phyloP scores from a whole-genome alignment of 2,329 filamentous ascomycete species.

The Scedosporium minutisporum region DNA sequence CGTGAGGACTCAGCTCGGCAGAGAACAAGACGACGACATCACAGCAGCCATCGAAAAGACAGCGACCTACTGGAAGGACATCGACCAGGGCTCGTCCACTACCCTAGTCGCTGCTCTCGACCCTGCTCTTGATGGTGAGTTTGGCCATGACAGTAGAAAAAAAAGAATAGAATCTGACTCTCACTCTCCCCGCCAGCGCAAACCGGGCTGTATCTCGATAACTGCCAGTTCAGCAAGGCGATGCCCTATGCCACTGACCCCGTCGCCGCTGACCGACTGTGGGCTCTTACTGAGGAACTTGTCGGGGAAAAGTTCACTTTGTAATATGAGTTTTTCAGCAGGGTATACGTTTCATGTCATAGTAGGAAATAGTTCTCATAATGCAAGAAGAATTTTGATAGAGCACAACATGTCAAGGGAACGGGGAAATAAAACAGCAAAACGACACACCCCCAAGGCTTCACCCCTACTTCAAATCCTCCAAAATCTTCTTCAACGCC shows the following conservation, averaged over 20 bases:
- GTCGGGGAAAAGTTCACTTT: conserved; percentile 3
- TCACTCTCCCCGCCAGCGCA: not conserved
- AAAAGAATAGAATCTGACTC: not conserved
- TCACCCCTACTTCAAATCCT: conserved; percentile 16
- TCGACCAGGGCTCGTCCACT: conserved; percentile 11
- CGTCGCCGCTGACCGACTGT: conserved; percentile 10
- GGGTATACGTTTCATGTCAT: not conserved
- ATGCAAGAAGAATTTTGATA: not conserved
- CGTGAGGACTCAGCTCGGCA: conserved; percentile 1
- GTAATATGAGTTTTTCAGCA: not conserved
- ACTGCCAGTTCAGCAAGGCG: conserved; percentile 10
- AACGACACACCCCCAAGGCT: too few species aligned
- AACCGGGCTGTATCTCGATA: conserved; percentile 8
- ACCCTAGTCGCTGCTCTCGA: conserved; percentile 13
- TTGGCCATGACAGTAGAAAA: not conserved
- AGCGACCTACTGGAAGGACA: not conserved
- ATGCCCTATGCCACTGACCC: conserved; percentile 7
- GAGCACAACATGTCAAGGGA: not conserved
- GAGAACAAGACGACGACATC: not conserved
- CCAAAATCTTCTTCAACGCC: conserved; percentile 26
- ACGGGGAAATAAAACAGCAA: too few species aligned
- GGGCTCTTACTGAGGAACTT: conserved; percentile 11
- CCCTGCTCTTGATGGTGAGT: conserved; percentile 7
- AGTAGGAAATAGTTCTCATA: not conserved
- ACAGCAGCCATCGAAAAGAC: not conserved